A percentile compares a stretch with the other conserved stretches of the same genome.
phyloP scores from a whole-genome alignment of 106 monocot genomes.

The Ottelia alismoides region DNA sequence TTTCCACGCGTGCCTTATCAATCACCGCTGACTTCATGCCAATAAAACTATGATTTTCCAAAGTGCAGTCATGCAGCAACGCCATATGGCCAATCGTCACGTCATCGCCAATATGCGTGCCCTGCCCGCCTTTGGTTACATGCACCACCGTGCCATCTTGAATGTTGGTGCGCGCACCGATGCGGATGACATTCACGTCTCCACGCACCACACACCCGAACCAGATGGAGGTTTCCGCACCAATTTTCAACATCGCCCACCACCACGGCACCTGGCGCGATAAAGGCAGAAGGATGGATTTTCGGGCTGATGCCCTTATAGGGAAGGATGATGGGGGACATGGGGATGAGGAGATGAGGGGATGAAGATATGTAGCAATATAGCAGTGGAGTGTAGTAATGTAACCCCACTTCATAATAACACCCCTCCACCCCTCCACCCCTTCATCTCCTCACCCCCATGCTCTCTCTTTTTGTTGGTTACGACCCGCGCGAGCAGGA shows the following conservation, averaged over 20 bases:
- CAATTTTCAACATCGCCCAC: neutral
- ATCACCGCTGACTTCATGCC: neutral
- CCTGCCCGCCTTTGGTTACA: neutral
- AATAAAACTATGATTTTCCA: neutral
- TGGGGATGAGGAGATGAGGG: no score
- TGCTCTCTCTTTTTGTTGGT: neutral
- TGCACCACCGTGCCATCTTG: neutral
- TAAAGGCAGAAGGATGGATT: neutral
- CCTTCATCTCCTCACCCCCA: no score
- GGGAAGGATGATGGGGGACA: neutral
- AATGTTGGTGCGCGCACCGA: neutral
- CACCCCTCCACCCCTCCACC: no score
- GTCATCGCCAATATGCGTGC: neutral
- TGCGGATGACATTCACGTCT: neutral
- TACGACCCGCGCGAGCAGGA: neutral
- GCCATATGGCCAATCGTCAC: neutral
- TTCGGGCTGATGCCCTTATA: neutral
- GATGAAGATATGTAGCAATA: no score
- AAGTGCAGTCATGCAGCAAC: neutral
- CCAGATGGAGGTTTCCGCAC: neutral
- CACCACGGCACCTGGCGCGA: neutral
- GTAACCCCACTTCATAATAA: no score
- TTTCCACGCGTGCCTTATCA: neutral
- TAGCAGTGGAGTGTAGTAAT: no score
- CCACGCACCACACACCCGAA: neutral